A percentile compares a stretch with the other conserved stretches of the same genome.
Evolutionary conservation across 169 alveolate genomes (phyloP).

Genomic region (Eimeria tenella): DNA sequence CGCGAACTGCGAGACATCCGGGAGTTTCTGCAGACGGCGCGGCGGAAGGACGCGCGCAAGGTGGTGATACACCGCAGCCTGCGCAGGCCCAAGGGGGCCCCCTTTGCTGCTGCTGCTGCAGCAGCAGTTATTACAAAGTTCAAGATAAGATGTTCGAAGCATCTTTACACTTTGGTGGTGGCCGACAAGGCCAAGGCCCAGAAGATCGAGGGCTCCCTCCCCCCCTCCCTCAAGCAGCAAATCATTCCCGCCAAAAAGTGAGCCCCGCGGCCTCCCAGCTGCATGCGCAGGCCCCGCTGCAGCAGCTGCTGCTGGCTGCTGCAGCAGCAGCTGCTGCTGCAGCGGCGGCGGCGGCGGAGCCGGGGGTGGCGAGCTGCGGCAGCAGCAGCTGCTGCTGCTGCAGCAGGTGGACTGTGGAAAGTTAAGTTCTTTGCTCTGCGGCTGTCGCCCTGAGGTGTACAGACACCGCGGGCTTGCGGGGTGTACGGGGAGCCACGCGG

Average conservation of each 20-base stretch:
- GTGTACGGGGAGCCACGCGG: too few species aligned
- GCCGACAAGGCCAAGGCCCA: slow-evolving; percentile 96
- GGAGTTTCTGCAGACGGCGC: slow-evolving; percentile 64
- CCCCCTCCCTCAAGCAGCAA: slow-evolving; percentile 84
- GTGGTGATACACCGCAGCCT: slow-evolving; percentile 12
- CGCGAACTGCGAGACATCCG: slow-evolving; percentile 64
- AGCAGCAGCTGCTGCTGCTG: not conserved
- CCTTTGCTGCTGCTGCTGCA: slow-evolving; percentile 31
- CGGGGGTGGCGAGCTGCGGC: not conserved
- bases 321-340: not conserved
- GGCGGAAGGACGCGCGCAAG: slow-evolving; percentile 62
- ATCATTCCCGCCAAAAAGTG: slow-evolving; percentile 46
- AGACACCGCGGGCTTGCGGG: too few species aligned
- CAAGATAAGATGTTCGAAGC: slow-evolving; percentile 95
- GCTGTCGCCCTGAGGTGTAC: too few species aligned
- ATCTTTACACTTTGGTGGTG: slow-evolving; percentile 95
- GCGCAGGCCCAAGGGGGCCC: slow-evolving; percentile 6
- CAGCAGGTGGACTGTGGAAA: too few species aligned
- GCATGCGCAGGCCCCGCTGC: not conserved
- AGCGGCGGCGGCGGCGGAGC: not conserved
- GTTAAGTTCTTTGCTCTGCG: too few species aligned
- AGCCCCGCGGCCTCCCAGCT: not conserved
- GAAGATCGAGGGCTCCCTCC: slow-evolving; percentile 92
- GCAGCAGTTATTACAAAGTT: slow-evolving; percentile 85
- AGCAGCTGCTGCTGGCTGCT: not conserved